These are phyloP conservation scores for Stemphylium beticola DNA, from an alignment of 2,329 filamentous ascomycete genomes.

Conservation along the genomic window DNA sequence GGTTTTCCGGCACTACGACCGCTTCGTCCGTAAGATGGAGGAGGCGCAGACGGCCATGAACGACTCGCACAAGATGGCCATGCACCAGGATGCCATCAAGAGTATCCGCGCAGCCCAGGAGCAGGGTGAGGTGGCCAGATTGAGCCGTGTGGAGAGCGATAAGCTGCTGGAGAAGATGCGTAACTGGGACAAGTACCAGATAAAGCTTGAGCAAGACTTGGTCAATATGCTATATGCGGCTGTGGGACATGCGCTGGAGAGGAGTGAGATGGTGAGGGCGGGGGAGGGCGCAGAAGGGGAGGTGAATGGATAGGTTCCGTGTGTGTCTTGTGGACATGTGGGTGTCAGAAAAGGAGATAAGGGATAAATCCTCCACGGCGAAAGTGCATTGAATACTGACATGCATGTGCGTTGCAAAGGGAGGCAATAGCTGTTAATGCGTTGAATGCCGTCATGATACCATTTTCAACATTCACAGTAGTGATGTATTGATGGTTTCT, in stretches of 20 bases:
- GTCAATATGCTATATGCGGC: neutral
- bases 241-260: neutral
- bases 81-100: neutral
- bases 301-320: too few species aligned
- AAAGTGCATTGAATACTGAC: too few species aligned
- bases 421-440: too few species aligned
- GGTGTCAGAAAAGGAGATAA: too few species aligned
- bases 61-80: neutral
- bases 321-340: too few species aligned
- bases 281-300: neutral
- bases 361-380: too few species aligned
- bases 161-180: neutral
- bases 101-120: neutral
- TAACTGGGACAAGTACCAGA: neutral
- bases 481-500: too few species aligned
- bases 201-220: neutral
- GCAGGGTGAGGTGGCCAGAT: neutral
- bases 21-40: neutral
- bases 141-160: neutral
- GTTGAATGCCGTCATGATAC: too few species aligned
- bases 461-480: too few species aligned
- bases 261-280: neutral
- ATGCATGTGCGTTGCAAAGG: too few species aligned
- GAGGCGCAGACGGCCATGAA: neutral
- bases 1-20: too few species aligned